phyloP scores from a whole-genome alignment of 2,329 filamentous ascomycete species.

The Mariannaea sp. region DNA sequence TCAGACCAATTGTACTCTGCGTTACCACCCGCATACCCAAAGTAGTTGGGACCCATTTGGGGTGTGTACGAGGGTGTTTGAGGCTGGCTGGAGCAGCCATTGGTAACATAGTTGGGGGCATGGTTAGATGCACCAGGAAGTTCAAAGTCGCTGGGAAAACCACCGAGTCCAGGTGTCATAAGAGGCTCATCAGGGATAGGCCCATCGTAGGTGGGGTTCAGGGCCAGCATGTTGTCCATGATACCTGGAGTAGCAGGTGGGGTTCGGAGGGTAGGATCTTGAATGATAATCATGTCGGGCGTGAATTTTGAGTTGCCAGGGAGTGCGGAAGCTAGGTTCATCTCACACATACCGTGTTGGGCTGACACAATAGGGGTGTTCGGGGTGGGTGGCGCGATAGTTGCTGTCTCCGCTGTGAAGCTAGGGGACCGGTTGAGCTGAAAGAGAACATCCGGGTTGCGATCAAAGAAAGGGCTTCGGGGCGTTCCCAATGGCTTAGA shows the following conservation, averaged over 20 bases:
- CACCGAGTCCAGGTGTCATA: constrained; percentile 52
- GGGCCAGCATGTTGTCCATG: constrained; percentile 47
- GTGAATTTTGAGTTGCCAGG: constrained; percentile 41
- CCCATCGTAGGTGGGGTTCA: constrained; percentile 48
- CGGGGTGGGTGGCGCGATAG: constrained; percentile 55
- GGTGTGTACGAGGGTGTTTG: constrained; percentile 53
- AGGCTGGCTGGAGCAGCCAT: constrained; percentile 50
- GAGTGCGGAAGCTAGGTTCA: constrained; percentile 43
- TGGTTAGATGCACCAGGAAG: constrained; percentile 47
- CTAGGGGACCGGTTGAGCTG: constrained; percentile 51
- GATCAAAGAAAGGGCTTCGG: constrained; percentile 49
- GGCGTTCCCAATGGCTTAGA: constrained; percentile 41
- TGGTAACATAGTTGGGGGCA: constrained; percentile 52
- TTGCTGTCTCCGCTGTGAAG: constrained; percentile 43
- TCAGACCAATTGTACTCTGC: constrained; percentile 59
- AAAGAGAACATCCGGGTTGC: constrained; percentile 51
- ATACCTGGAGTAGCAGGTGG: constrained; percentile 59
- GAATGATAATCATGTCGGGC: constrained; percentile 39
- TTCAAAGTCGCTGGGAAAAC: constrained; percentile 54
- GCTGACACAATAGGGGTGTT: constrained; percentile 52
- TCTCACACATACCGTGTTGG: constrained; percentile 47
- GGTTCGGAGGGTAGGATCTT: constrained; percentile 55
- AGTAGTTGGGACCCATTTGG: constrained; percentile 50
- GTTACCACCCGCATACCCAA: constrained; percentile 45
- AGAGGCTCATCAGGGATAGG: constrained; percentile 54